Evolutionary conservation across 306 rosid species (phyloP), one percentile per base, ranked within the genome.

Genomic region (Mimosa bimucronata): DNA sequence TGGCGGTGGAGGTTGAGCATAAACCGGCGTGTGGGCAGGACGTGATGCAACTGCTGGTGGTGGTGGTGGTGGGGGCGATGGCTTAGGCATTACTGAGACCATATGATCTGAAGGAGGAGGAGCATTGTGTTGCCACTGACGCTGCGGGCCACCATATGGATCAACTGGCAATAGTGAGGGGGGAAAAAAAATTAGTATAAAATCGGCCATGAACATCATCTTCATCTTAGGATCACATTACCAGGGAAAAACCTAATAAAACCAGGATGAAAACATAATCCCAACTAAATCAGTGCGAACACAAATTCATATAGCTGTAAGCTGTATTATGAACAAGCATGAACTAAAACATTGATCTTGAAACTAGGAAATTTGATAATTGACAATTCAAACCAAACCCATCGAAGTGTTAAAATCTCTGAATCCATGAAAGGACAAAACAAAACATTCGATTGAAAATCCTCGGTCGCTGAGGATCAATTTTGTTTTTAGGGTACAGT

Each of bases 1-100:
- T 7, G 75, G 81, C 9, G 83, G 88, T 1, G 82, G 89, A 2
- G 85, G 88, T 0, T 85, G 82, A 55, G 71, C 74, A 69, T 41
- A 69, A 23, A 25, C 74, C 0, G 74, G 74, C 0, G 21, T 12
- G 9, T 41, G 55, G 37, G 55, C 21, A 13, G 74, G 74, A 21
- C 74, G n/a, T 6, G 74, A 69, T 69, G 74, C 74, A 41, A 69
- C 74, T 7, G 37, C 53, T 13, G 74, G 74, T 13, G 73, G 53
- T 4, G 73, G 73, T 13, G 73, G 53, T 4, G 73, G 73, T 0
- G 53, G 53, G 2, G 74, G 74, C 16, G 74, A 11, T 69, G 74
- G 74, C 55, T 69, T 69, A 21, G 74, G 74, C 74, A 69, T 13
- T 2, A 69, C 37, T 2, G 74, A 69, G 6, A 42, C 55, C n/a